Evolutionary conservation across 257 asterid species (phyloP), one percentile per base, ranked within the genome.

Genomic region (Solanum gandarillasii): DNA sequence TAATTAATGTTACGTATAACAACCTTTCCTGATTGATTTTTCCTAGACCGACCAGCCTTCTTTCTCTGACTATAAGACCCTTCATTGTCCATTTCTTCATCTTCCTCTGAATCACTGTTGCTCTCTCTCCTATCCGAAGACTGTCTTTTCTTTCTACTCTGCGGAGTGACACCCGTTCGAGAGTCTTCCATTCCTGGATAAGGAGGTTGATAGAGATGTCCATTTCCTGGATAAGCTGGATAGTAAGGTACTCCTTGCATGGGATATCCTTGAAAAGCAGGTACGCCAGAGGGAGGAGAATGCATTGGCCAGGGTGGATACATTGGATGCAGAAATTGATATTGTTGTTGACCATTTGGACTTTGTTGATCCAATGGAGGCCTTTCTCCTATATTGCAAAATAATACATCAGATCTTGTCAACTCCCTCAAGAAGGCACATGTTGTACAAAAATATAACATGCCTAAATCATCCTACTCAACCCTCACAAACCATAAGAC

Each of bases 201-300:
- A 89, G 93, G 93, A 88, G 95, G 93, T 90, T 92, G 98, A 87
- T 92, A 92, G 87, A 89, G 91, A 74, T 93, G 94, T 75, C 92
- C 95, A 92, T 86, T 91, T 85, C 95, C 98, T 12, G 93, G 86
- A 85, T 93, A 95, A 73, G 93, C 79, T 91, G 90, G 98, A 93
- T 94, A 95, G 87, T 95, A 95, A 73, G 99, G 98, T 94, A 97
- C 91, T 90, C 99, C 98, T 89, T 96, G 99, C 73, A 94, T 92
- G 60, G 98, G 98, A 88, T 96, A 96, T 52, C 98, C 93, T 72
- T 93, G 98, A 93, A 92, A 95, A 89, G 91, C 88, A 78, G 98
- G 98, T 87, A 90, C 88, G 81, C 93, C 85, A 88, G 95, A 95
- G 86, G 95, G 93, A 13, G 94, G 91, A 48, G 93, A 87, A 87